Base-by-base conservation (phyloP, 2,329 filamentous ascomycete genomes). In the Aspergillus latus region DNA sequence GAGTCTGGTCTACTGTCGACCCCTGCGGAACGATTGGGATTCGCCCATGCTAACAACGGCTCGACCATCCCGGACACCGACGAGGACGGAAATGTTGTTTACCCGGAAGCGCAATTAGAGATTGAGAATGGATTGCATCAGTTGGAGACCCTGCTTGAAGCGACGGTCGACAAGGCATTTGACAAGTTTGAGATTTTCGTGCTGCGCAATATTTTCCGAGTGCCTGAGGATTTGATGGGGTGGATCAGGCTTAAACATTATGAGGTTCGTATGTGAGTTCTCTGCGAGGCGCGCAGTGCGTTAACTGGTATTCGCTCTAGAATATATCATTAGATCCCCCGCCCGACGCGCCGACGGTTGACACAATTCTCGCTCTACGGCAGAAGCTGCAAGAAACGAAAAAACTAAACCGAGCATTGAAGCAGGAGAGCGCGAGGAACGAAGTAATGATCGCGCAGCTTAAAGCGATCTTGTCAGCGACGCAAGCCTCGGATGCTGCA, bases 121-220 rank as follows among this genome's bases (percentile, higher is more conserved):
- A 90, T 99, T 61, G 92, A 96, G 69, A 87, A 91, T 69, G 94
- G 94, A 57, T 84, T 90, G 11, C 89, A 93, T 74, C 88, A 92
- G 77, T 80, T 94, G 42, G 90, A 94, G 74, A 94, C 90, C 13
- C 80, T 94, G 7, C 81, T 93, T 29, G 90, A 90, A 73, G 84
- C 88, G 44, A 88, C 86, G 66, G 90, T 93, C 62, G 90, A 94
- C 74, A 89, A 88, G 73, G 89, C 90, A 63, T 93, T 93, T 69
- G 90, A 94, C 77, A 86, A 88, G 61, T 88, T 93, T 66, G 90
- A 94, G 78, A 89, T 99, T 55, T 97, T 93, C 76, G 88, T 91
- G 50, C 81, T 99, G 78, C 82, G 91, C 62, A 97, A 97, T 70
- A 89, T 92, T 64, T 76, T 94, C 61, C 87, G 84, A 40, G 84